Percentiles rank a stretch among this genome's conserved stretches.
Evolutionary conservation across 78 protist species (phyloP).

Genomic region (Anaeramoeba ignava): DNA sequence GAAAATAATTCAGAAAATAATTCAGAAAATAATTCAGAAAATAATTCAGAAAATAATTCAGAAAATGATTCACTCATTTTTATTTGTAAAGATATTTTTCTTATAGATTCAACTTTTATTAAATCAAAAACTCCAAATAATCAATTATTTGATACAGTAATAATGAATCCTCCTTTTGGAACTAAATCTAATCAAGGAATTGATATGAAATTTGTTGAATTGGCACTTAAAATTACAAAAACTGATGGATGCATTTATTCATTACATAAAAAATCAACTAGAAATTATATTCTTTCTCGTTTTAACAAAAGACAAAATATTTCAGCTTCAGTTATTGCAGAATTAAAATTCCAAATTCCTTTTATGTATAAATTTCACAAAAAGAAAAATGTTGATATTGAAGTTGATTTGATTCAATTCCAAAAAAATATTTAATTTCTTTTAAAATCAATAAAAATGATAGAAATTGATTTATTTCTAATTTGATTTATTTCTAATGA

Average conservation of each 20-base stretch:
- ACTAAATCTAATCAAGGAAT: conserved; percentile 40
- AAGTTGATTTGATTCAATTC: conserved; percentile 14
- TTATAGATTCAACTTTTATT: too few relatives aligned
- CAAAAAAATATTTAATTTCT: too few relatives aligned
- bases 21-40: too few relatives aligned
- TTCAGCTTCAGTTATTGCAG: conserved; percentile 23
- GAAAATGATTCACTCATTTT: too few relatives aligned
- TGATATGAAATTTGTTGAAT: conserved; percentile 35
- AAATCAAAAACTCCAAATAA: too few relatives aligned
- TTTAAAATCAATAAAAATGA: too few relatives aligned
- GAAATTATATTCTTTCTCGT: background rate
- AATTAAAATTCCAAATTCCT: conserved; percentile 32
- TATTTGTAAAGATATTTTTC: too few relatives aligned
- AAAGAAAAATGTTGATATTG: conserved; percentile 12
- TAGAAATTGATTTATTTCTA: too few relatives aligned
- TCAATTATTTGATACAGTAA: conserved; percentile 39
- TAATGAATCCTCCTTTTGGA: conserved; percentile 68
- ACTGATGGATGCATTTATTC: conserved; percentile 13
- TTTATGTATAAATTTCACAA: conserved; percentile 26
- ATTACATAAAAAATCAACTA: conserved; percentile 32
- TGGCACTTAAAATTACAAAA: conserved; percentile 9
- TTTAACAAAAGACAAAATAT: conserved; percentile 1
- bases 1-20: too few relatives aligned
- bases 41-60: too few relatives aligned
- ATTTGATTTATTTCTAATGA: too few relatives aligned